Percentiles rank a stretch among this genome's conserved stretches.
phyloP scores from a whole-genome alignment of 805 yeast species.

The Kodamaea leandrae region DNA sequence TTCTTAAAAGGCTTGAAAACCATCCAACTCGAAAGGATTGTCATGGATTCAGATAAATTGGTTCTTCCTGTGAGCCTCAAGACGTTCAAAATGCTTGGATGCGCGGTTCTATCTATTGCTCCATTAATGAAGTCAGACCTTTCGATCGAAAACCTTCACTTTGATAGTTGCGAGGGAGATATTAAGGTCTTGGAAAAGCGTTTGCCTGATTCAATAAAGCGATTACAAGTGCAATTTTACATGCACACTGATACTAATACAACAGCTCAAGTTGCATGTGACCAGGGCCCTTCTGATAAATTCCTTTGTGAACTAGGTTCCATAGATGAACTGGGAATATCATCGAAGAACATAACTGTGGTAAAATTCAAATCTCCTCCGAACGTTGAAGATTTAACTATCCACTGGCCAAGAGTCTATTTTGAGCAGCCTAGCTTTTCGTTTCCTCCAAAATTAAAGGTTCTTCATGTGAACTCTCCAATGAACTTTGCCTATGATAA shows the following conservation, averaged over 20 bases:
- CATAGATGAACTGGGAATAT: background rate
- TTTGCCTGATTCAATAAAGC: background rate
- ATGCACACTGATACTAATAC: background rate
- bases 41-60: background rate
- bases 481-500: background rate
- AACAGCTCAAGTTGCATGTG: background rate
- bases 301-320: background rate
- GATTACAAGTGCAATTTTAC: background rate
- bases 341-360: background rate
- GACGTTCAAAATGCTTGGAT: background rate
- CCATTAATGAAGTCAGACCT: background rate
- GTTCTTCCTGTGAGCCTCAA: background rate
- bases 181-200: background rate
- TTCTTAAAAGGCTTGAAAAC: background rate
- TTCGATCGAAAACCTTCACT: background rate
- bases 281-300: background rate
- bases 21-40: background rate
- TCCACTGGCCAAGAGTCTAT: background rate
- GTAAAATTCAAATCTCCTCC: background rate
- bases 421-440: background rate
- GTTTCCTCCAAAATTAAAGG: background rate
- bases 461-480: background rate
- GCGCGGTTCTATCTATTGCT: background rate
- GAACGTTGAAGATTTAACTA: background rate
- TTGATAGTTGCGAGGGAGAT: background rate